Evolutionary conservation across 2,329 filamentous ascomycete genomes (phyloP).

Genomic region (Trichoderma sp.): DNA sequence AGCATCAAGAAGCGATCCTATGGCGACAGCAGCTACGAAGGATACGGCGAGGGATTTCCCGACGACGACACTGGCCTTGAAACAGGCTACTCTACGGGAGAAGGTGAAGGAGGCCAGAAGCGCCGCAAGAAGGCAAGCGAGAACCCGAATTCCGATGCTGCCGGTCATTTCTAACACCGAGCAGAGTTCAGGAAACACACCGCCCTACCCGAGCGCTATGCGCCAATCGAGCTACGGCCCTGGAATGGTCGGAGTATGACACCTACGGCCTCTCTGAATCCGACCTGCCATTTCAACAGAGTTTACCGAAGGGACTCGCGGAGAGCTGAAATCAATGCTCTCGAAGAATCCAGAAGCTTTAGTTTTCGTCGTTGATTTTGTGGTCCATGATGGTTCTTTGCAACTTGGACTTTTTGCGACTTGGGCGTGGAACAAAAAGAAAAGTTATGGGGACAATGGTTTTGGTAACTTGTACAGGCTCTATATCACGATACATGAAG

Average conservation of each 20-base stretch:
- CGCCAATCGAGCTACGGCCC: conserved; percentile 56
- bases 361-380: conserved; percentile 15
- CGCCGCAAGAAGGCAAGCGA: conserved; percentile 61
- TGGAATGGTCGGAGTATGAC: conserved; percentile 57
- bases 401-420: conserved; percentile 12
- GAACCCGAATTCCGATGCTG: conserved; percentile 6
- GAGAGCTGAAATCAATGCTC: conserved; percentile 14
- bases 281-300: background rate
- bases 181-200: conserved; percentile 48
- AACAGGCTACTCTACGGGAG: conserved; percentile 68
- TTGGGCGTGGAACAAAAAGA: conserved; percentile 18
- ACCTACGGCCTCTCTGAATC: background rate
- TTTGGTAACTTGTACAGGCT: conserved; percentile 31
- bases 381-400: conserved; percentile 22
- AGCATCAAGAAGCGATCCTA: conserved; percentile 72
- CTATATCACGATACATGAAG: conserved; percentile 32
- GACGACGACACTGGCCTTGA: conserved; percentile 62
- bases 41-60: conserved; percentile 68
- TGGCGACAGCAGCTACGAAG: conserved; percentile 70
- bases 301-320: background rate
- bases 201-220: conserved; percentile 43
- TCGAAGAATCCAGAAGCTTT: background rate
- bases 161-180: conserved; percentile 26
- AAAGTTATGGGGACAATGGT: conserved; percentile 19
- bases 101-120: conserved; percentile 65